A percentile compares a stretch with the other conserved stretches of the same genome.
Conservation (phyloP, 1,284 basidiomycete species). For the Polyporus tsugae region DNA sequence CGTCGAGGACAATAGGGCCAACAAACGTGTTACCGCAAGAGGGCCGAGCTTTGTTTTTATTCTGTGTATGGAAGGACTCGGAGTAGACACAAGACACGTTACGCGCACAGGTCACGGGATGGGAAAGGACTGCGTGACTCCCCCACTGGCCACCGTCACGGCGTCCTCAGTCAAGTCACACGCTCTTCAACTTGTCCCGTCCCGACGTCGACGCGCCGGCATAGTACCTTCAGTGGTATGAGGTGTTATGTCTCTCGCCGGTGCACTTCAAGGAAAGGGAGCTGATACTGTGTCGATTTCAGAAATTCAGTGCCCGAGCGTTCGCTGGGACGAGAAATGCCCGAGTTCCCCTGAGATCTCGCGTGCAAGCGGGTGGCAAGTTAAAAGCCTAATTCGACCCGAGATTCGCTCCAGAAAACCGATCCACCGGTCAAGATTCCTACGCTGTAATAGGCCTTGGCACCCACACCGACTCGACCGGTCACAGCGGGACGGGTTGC, state of each 20-base stretch:
- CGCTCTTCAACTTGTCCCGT: not conserved
- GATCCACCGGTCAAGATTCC: not conserved
- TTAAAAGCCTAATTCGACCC: not conserved
- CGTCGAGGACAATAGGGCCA: constrained; percentile 1
- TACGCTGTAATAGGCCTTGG: not conserved
- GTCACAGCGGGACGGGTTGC: no score
- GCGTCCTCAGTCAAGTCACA: no score
- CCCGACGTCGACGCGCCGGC: not conserved
- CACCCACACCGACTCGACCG: no score
- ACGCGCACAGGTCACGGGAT: constrained; percentile 8
- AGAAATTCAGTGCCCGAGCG: no score
- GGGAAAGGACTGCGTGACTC: not conserved
- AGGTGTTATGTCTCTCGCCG: not conserved
- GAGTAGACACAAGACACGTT: not conserved
- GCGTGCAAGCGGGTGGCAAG: not conserved
- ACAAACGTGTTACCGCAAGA: not conserved
- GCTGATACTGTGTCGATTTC: not conserved
- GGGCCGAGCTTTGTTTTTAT: not conserved
- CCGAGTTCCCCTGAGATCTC: not conserved
- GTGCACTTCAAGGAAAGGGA: not conserved
- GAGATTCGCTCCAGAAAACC: not conserved
- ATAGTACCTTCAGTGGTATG: not conserved
- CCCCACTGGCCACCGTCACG: no score
- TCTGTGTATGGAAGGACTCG: not conserved
- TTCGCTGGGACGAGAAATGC: not conserved